These are phyloP conservation scores for Diaporthe amygdali DNA, from an alignment of 2,329 filamentous ascomycete genomes.

Conservation along the genomic window DNA sequence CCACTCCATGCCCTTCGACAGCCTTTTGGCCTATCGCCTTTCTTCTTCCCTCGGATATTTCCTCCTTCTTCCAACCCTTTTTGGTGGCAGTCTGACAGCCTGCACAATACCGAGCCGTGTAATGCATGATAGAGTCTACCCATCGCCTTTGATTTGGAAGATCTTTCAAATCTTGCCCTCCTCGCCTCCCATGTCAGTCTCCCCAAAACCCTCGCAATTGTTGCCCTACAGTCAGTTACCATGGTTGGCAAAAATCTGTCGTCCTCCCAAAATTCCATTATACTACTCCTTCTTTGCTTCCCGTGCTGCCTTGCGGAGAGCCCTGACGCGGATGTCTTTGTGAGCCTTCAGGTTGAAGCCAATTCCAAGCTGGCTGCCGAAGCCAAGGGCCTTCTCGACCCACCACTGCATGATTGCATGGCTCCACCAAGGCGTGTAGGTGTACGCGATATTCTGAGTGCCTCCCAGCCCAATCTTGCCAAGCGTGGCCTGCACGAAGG, in stretches of 20 bases:
- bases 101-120: not conserved
- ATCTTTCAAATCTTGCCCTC: not conserved
- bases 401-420: slow-evolving; percentile 90
- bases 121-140: not conserved
- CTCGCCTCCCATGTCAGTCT: too few relatives aligned
- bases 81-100: not conserved
- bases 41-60: not conserved
- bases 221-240: not conserved
- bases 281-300: slow-evolving; percentile 70
- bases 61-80: not conserved
- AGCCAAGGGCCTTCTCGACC: slow-evolving; percentile 64
- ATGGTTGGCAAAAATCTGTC: too few relatives aligned
- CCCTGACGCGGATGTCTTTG: slow-evolving; percentile 79
- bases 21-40: not conserved
- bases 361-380: slow-evolving; percentile 52
- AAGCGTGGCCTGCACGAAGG: slow-evolving; percentile 81
- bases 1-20: not conserved
- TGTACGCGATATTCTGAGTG: slow-evolving; percentile 79
- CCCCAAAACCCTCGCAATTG: slow-evolving; percentile 1
- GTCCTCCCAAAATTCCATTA: not conserved
- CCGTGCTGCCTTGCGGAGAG: slow-evolving; percentile 82
- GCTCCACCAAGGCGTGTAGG: slow-evolving; percentile 91
- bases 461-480: slow-evolving; percentile 82
- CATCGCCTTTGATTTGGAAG: not conserved
- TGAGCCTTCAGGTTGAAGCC: slow-evolving; percentile 72